phyloP scores from a whole-genome alignment of 805 yeast genomes.

The Metschnikowia colocasiae region DNA sequence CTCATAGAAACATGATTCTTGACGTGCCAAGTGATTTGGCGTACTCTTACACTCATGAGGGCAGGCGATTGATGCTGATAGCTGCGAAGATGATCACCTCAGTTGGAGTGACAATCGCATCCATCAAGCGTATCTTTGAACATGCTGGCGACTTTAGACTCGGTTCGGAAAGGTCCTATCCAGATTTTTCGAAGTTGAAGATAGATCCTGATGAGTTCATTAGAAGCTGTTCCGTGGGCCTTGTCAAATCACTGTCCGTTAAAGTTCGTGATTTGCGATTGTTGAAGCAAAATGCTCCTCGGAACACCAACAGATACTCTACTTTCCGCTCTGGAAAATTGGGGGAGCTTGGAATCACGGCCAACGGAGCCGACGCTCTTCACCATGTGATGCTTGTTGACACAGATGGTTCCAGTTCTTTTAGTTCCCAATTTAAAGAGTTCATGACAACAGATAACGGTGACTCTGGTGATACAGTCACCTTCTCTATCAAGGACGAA shows the following conservation, averaged over 20 bases:
- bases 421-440: slow-evolving; percentile 33
- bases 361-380: slow-evolving; percentile 46
- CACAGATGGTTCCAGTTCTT: slow-evolving; percentile 27
- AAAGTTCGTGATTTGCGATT: slow-evolving; percentile 24
- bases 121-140: slow-evolving; percentile 49
- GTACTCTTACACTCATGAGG: slow-evolving; percentile 63
- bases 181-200: slow-evolving; percentile 56
- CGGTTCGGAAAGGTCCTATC: slow-evolving; percentile 57
- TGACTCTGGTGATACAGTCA: neutral
- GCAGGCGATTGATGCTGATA: slow-evolving; percentile 57
- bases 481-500: slow-evolving; percentile 37
- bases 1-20: slow-evolving; percentile 26
- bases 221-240: slow-evolving; percentile 56
- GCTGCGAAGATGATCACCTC: slow-evolving; percentile 59
- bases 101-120: slow-evolving; percentile 45
- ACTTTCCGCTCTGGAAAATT: slow-evolving; percentile 49
- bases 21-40: slow-evolving; percentile 11
- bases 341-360: slow-evolving; percentile 45
- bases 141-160: slow-evolving; percentile 66
- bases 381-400: slow-evolving; percentile 31
- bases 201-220: slow-evolving; percentile 61
- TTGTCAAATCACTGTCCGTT: slow-evolving; percentile 40
- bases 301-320: slow-evolving; percentile 42
- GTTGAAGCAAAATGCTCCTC: slow-evolving; percentile 20
- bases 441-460: slow-evolving; percentile 21